A percentile compares a stretch with the other conserved stretches of the same genome.
phyloP scores from a whole-genome alignment of 169 alveolate genomes.

The Plasmodium vinckei region DNA sequence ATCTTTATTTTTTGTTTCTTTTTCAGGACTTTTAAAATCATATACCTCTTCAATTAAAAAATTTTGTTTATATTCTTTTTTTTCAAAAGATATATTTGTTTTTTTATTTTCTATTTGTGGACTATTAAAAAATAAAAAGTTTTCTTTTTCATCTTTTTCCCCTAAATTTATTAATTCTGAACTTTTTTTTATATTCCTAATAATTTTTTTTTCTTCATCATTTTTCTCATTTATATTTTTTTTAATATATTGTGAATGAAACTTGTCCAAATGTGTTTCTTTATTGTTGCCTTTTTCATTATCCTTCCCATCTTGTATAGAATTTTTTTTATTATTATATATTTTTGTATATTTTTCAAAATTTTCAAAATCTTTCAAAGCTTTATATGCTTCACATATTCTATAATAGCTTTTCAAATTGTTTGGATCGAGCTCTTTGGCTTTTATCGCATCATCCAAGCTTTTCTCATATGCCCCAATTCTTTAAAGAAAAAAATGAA shows the following conservation, averaged over 20 bases:
- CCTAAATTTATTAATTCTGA: constrained; percentile 28
- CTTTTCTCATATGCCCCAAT: constrained; percentile 46
- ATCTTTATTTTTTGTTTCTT: neutral
- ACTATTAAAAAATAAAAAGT: constrained; percentile 21
- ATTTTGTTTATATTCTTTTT: constrained; percentile 30
- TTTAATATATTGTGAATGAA: neutral
- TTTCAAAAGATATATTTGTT: constrained; percentile 24
- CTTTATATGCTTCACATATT: constrained; percentile 53
- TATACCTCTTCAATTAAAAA: constrained; percentile 62
- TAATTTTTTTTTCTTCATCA: neutral
- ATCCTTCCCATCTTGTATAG: neutral
- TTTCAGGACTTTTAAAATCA: constrained; percentile 17
- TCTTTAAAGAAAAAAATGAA: constrained; percentile 4
- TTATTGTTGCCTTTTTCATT: neutral
- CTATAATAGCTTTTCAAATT: constrained; percentile 56
- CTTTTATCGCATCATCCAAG: constrained; percentile 47
- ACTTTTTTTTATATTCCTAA: constrained; percentile 8
- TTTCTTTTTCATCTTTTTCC: constrained; percentile 18
- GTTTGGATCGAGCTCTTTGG: constrained; percentile 35
- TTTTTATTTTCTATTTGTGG: constrained; percentile 2
- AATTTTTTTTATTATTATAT: constrained; percentile 12
- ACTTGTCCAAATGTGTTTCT: neutral
- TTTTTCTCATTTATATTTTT: neutral
- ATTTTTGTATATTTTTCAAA: constrained; percentile 22
- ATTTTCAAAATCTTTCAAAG: constrained; percentile 37